Evolutionary conservation across 2,329 filamentous ascomycete genomes (phyloP).

Genomic region (Knoxdaviesia capensis): DNA sequence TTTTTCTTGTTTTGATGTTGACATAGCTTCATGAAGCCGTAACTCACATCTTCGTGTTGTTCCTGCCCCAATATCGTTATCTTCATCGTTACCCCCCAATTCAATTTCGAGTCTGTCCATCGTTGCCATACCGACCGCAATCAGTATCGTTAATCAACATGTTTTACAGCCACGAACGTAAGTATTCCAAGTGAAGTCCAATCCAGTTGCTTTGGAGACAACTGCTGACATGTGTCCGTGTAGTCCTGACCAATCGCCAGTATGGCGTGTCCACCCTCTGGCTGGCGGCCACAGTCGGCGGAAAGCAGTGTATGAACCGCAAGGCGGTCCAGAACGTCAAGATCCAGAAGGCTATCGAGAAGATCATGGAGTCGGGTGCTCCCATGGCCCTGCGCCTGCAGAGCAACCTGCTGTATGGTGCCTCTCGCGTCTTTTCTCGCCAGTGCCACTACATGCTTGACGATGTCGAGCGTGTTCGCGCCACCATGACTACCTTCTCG

Average conservation of each 20-base stretch:
- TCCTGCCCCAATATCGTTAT: not conserved
- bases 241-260: conserved; percentile 64
- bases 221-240: not conserved
- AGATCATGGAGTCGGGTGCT: conserved; percentile 62
- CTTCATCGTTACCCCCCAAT: not conserved
- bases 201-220: conserved; percentile 8
- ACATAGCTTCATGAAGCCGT: not conserved
- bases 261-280: conserved; percentile 92
- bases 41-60: not conserved
- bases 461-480: conserved; percentile 58
- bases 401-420: conserved; percentile 69
- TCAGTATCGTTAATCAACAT: conserved; percentile 23
- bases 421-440: conserved; percentile 68
- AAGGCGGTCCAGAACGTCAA: conserved; percentile 82
- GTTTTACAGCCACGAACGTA: conserved; percentile 95
- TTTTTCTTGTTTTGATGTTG: not conserved
- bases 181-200: conserved; percentile 12
- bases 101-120: not conserved
- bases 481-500: conserved; percentile 50
- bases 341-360: conserved; percentile 67
- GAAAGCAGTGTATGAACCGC: conserved; percentile 52
- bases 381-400: conserved; percentile 83
- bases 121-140: not conserved
- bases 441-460: conserved; percentile 73
- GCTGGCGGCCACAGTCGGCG: conserved; percentile 80